Evolutionary conservation across 2,329 filamentous ascomycete genomes (phyloP).

Genomic region (Cyphellophora attinorum): DNA sequence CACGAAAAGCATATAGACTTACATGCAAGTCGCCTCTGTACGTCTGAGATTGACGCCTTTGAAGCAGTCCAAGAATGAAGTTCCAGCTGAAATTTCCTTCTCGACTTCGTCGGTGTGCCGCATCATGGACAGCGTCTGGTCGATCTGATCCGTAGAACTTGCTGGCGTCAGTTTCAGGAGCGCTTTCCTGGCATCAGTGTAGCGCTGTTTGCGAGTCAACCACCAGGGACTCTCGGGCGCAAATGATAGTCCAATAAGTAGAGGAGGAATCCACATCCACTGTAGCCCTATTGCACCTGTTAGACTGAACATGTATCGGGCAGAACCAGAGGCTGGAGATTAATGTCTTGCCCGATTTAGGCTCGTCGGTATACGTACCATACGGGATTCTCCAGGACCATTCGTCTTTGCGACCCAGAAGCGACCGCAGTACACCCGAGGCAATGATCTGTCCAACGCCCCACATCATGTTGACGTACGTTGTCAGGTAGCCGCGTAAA

Average conservation of each 20-base stretch:
- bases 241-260: slow-evolving; percentile 33
- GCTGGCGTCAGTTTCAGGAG: slow-evolving; percentile 28
- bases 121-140: slow-evolving; percentile 27
- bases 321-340: too few relatives aligned
- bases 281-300: slow-evolving; percentile 26
- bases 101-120: slow-evolving; percentile 26
- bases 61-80: slow-evolving; percentile 22
- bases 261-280: slow-evolving; percentile 15
- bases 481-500: slow-evolving; percentile 22
- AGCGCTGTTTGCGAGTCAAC: slow-evolving; percentile 24
- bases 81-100: slow-evolving; percentile 12
- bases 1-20: too few relatives aligned
- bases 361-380: too few relatives aligned
- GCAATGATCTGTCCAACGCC: slow-evolving; percentile 23
- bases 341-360: too few relatives aligned
- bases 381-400: slow-evolving; percentile 27
- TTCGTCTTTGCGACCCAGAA: slow-evolving; percentile 21
- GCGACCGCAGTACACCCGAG: slow-evolving; percentile 21
- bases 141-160: slow-evolving; percentile 14
- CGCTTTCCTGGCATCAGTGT: slow-evolving; percentile 23
- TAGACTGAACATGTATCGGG: too few relatives aligned
- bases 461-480: slow-evolving; percentile 29
- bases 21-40: slow-evolving; percentile 45
- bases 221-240: slow-evolving; percentile 30
- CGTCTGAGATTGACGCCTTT: slow-evolving; percentile 24